Evolutionary conservation across 495 filamentous ascomycete genomes (phyloP), one percentile per base, ranked within the genome.

Genomic region (Parachaetomium inaequale): DNA sequence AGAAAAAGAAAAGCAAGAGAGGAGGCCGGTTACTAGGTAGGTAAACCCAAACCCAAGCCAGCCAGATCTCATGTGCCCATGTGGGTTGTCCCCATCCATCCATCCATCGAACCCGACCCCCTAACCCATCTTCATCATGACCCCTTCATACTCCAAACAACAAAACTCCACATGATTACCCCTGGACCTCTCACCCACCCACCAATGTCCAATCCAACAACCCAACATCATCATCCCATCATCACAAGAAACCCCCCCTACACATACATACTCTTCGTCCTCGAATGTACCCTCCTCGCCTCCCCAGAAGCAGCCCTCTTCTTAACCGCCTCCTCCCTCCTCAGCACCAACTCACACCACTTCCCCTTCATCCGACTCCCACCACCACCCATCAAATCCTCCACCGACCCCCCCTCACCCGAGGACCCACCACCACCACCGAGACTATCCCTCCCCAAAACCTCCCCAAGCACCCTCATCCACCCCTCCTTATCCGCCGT

Each of bases 331-430:
- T 83, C 81, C 62, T 84, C 81, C 55, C 76, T 67, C 76, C 83
- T 84, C 55, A 98, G 81, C 42, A 98, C 87, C 55, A 96, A 74
- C 61, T 96, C 90, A 49, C 92, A 93, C 94, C 94, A 98, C 57
- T 81, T 82, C 46, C 81, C 77, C 66, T 78, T 75, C 59, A 81
- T 76, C 25, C 43, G 11, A 19, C 69, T 74, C 3, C 75, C 62
- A 7, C 63, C 59, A 7, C 71, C 68, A 74, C 83, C 68, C 66
- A 70, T 68, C 74, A 84, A 65, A 70, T 72, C 65, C 76, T 80
- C 70, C 63, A 76, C 68, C 62, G 75, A 25, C 7, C 8, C 7
- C 2, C 21, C 45, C 2, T 7, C 26, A 67, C 76, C 63, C 63
- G 76, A 69, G 63, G 75, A 25, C 7, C 8, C 7, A 10, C 21